Percentiles rank a stretch among this genome's conserved stretches.
Conservation (phyloP, 2,329 filamentous ascomycete genomes). For the Salinomyces thailandicus region DNA sequence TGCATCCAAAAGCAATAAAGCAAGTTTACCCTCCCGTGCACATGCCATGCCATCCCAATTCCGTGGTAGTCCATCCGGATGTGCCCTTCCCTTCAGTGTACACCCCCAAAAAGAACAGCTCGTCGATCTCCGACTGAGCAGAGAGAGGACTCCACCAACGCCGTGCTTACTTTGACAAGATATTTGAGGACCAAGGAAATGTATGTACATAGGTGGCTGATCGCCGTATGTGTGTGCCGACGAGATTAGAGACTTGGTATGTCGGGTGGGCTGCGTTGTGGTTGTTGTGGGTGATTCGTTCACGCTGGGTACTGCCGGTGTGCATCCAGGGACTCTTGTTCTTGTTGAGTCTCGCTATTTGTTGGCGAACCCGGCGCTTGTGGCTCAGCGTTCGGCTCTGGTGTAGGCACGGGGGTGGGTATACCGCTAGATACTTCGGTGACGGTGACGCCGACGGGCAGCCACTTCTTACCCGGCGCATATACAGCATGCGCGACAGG, state of each 20-base stretch:
- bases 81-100: too few species aligned
- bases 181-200: neutral
- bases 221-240: neutral
- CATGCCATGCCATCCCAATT: too few species aligned
- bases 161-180: constrained; percentile 1
- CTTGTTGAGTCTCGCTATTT: neutral
- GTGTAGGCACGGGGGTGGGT: constrained; percentile 10
- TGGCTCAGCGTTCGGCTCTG: constrained; percentile 1
- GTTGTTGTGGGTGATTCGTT: neutral
- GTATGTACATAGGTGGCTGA: neutral
- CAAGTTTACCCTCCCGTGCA: too few species aligned
- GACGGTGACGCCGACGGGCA: constrained; percentile 21
- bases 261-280: too few species aligned
- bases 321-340: neutral
- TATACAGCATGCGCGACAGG: constrained; percentile 22
- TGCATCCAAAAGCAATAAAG: neutral
- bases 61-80: too few species aligned
- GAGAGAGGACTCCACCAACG: constrained; percentile 2
- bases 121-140: neutral
- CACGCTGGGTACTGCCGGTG: neutral
- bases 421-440: constrained; percentile 17
- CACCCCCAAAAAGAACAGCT: too few species aligned
- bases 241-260: too few species aligned
- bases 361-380: neutral
- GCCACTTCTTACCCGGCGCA: constrained; percentile 20